Conservation (phyloP, 306 rosid species). For the Ormosia semicastrata region DNA sequence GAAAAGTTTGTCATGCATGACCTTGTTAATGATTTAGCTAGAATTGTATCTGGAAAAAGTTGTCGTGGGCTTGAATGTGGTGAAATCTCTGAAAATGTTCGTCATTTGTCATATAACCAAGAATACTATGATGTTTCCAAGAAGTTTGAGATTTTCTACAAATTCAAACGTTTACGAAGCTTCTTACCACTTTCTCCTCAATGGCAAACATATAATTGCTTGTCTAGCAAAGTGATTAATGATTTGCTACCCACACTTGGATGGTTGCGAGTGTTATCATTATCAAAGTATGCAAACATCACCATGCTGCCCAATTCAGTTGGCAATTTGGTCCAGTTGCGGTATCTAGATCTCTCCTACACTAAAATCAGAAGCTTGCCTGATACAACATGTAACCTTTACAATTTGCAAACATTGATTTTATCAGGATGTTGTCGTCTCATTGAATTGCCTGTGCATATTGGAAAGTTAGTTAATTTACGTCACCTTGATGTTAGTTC, state of each 20-base stretch:
- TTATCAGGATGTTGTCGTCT: no score
- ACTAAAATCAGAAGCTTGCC: neutral
- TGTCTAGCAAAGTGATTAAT: neutral
- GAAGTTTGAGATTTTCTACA: neutral
- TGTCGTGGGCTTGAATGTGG: no score
- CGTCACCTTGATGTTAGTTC: no score
- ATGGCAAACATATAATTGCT: no score
- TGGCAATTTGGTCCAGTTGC: conserved; percentile 7
- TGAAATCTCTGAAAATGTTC: neutral
- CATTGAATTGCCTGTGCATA: no score
- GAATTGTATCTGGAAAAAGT: no score
- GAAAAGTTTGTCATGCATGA: conserved; percentile 22
- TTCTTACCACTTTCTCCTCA: neutral
- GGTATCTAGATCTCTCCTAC: conserved; percentile 16
- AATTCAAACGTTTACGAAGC: neutral
- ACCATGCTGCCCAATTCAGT: neutral
- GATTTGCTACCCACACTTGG: neutral
- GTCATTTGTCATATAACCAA: conserved; percentile 20
- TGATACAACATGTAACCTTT: neutral
- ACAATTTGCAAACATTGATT: conserved; percentile 28
- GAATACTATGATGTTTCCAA: neutral
- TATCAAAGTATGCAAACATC: neutral
- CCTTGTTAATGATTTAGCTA: conserved; percentile 12
- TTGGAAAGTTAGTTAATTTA: no score
- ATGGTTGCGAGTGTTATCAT: no score